Evolutionary conservation across 2,329 filamentous ascomycete species (phyloP), one percentile per base, ranked within the genome.

Genomic region (Colletotrichum horii): DNA sequence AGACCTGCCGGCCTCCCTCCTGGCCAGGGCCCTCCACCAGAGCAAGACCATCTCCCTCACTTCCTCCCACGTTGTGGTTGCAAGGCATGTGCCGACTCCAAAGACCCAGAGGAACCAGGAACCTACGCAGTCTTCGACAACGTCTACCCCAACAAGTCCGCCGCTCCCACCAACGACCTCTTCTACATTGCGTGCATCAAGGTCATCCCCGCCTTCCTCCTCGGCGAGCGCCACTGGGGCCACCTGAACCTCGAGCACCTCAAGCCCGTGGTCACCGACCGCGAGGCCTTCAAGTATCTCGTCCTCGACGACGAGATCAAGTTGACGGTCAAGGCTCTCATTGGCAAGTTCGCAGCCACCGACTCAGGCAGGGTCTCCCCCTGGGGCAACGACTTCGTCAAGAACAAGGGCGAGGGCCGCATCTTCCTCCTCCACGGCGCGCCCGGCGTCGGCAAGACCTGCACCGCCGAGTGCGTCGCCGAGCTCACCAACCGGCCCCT

Each of bases 371-470:
- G 81, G 19, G 79, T 89, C 8, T 81, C 83, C 0, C 86, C 87
- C 1, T 89, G 87, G 88, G 75, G 86, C 78, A 88, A 88, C 80
- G 77, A 78, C 56, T 77, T 78, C 14, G 64, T 78, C 65, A 56
- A 58, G 16, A 69, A 75, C 34, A 89, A 89, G 80, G 88, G 88
- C 38, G 85, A 88, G 69, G 87, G 87, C 7, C 84, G 86, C 58
- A 88, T 89, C 78, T 88, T 89, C 80, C 82, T 90, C 16, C 85
- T 90, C 1, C 88, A 90, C 76, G 88, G 89, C 19, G 85, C 85
- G 11, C 89, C 89, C 2, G 90, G 89, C n/a, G 88, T 90, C 1
- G 90, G 89, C 72, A 91, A 91, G 82, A 91, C 89, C 0, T 88
- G 89, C 79, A 91, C 89, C 3, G 89, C 88, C 15, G 89, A 91